A percentile compares a stretch with the other conserved stretches of the same genome.
These are phyloP conservation scores for Aquilaria malaccensis DNA, from an alignment of 345 rosid genomes.

Conservation along the genomic window DNA sequence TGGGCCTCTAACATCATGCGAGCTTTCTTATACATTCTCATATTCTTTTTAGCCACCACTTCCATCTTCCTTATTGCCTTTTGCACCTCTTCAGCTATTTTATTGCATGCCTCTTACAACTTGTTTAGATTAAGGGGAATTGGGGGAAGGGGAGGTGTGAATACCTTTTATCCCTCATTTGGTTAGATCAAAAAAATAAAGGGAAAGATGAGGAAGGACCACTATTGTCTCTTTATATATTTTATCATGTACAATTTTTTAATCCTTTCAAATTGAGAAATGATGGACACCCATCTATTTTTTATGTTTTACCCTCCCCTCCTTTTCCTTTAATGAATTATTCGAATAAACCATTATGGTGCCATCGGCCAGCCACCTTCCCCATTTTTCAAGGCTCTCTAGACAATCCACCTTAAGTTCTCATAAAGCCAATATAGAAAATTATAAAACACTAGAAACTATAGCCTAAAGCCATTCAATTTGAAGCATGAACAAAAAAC, in stretches of 20 bases:
- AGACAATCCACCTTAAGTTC: slow-evolving; percentile 89
- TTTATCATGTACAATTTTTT: no score
- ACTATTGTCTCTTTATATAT: no score
- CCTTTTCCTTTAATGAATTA: no score
- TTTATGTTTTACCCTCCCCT: no score
- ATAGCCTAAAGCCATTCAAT: neutral
- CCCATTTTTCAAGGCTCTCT: slow-evolving; percentile 64
- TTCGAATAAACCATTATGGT: slow-evolving; percentile 29
- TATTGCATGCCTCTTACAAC: slow-evolving; percentile 69
- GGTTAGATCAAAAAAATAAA: no score
- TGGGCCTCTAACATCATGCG: slow-evolving; percentile 65
- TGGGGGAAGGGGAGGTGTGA: no score
- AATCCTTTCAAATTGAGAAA: no score
- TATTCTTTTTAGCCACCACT: slow-evolving; percentile 94
- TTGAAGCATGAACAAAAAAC: no score
- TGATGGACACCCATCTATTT: no score
- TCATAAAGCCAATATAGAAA: slow-evolving; percentile 15
- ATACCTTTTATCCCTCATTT: no score
- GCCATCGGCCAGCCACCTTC: slow-evolving; percentile 78
- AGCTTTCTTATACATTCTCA: slow-evolving; percentile 89
- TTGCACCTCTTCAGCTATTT: slow-evolving; percentile 87
- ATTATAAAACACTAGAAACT: neutral
- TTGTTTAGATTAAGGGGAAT: no score
- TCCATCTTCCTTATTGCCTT: slow-evolving; percentile 97
- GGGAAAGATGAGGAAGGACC: no score